Percentiles rank a stretch among this genome's conserved stretches.
phyloP scores from a whole-genome alignment of 345 rosid species.

The Erodium maritimum region DNA sequence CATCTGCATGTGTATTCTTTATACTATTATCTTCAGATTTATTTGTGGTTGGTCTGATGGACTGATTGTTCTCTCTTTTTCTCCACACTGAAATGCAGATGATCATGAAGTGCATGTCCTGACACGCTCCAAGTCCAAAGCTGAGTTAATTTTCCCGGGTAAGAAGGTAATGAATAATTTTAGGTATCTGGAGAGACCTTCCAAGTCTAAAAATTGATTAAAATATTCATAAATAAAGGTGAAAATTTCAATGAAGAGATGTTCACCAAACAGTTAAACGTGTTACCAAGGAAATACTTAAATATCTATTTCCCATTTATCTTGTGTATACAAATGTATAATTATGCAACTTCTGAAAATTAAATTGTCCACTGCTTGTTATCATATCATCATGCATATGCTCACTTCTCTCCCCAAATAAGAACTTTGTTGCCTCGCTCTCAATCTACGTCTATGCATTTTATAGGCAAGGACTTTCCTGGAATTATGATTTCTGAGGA shows the following conservation, averaged over 20 bases:
- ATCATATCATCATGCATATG: background rate
- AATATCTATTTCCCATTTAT: background rate
- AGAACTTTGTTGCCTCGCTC: background rate
- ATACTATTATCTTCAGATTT: background rate
- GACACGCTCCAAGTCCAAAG: conserved; percentile 81
- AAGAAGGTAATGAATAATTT: conserved; percentile 67
- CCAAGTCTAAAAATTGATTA: background rate
- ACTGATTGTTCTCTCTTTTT: conserved; percentile 7
- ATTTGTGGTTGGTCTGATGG: background rate
- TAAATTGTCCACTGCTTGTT: background rate
- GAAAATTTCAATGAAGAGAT: background rate
- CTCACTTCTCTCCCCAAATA: background rate
- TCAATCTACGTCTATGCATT: conserved; percentile 7
- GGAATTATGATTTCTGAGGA: conserved; percentile 65
- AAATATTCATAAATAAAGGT: background rate
- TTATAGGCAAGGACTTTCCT: conserved; percentile 55
- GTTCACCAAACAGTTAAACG: background rate
- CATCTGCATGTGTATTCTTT: background rate
- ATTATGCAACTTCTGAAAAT: background rate
- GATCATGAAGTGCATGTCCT: conserved; percentile 56
- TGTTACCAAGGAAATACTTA: background rate
- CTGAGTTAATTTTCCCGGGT: conserved; percentile 85
- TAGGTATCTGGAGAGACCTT: conserved; percentile 3
- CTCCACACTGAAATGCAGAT: conserved; percentile 30
- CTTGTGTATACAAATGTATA: background rate